phyloP scores from a whole-genome alignment of 768 basidiomycete species.

The Rhodotorula graminis region DNA sequence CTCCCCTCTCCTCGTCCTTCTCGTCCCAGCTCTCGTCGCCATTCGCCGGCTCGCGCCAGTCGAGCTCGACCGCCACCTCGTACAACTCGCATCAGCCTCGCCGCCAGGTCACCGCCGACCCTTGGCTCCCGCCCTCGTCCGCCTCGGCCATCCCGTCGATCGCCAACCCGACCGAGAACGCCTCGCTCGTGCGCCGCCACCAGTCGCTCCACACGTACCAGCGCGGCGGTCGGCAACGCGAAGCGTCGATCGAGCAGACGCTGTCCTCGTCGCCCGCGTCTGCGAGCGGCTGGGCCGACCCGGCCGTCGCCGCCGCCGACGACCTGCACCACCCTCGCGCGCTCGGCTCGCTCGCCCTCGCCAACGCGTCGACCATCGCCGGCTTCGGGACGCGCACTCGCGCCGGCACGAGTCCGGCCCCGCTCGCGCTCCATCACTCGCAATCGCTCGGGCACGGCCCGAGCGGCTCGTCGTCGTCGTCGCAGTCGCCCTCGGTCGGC shows the following conservation, averaged over 20 bases:
- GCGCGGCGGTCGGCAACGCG: conserved; percentile 4
- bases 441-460: conserved; percentile 6
- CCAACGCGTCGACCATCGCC: conserved; percentile 4
- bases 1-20: conserved; percentile 24
- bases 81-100: neutral
- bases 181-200: conserved; percentile 22
- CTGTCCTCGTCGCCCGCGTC: conserved; percentile 22
- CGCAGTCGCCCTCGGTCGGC: neutral
- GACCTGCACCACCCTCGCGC: neutral
- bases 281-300: neutral
- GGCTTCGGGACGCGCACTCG: conserved; percentile 24
- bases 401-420: conserved; percentile 22
- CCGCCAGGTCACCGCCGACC: conserved; percentile 19
- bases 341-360: neutral
- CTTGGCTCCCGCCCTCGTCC: conserved; percentile 12
- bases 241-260: conserved; percentile 15
- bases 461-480: neutral
- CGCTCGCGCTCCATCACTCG: conserved; percentile 32
- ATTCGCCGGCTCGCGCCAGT: neutral
- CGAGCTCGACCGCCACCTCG: conserved; percentile 2
- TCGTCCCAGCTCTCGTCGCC: conserved; percentile 29
- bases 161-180: neutral
- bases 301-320: neutral
- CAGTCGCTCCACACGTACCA: conserved; percentile 19
- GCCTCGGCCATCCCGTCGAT: neutral